Evolutionary conservation across 345 rosid species (phyloP).

Genomic region (Aurinia saxatilis): DNA sequence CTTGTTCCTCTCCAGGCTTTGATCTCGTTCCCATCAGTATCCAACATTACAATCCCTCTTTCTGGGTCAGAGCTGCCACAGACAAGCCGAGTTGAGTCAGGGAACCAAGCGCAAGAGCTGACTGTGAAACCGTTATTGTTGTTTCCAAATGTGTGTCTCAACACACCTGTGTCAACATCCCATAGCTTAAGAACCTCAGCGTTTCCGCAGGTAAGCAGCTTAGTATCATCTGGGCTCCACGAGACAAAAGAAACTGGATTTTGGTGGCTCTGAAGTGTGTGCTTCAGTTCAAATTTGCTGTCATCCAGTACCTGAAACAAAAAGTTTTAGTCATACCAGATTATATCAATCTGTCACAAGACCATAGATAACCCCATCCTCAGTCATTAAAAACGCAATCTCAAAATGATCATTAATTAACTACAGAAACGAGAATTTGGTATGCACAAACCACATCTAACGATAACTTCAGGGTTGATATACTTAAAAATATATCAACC

Average conservation of each 20-base stretch:
- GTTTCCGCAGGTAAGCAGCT: constrained; percentile 78
- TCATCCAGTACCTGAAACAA: constrained; percentile 59
- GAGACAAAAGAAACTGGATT: constrained; percentile 77
- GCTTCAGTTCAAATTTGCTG: constrained; percentile 43
- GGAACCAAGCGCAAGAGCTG: constrained; percentile 97
- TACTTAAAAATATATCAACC: too few relatives aligned
- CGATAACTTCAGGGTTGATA: too few relatives aligned
- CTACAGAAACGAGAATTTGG: neutral
- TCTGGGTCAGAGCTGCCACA: constrained; percentile 86
- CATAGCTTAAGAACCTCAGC: constrained; percentile 81
- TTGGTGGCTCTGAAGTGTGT: constrained; percentile 59
- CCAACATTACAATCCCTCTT: constrained; percentile 86
- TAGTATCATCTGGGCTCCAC: constrained; percentile 84
- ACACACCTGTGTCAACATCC: constrained; percentile 86
- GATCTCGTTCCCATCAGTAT: constrained; percentile 73
- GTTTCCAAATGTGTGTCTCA: constrained; percentile 84
- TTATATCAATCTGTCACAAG: neutral
- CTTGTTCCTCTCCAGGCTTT: constrained; percentile 77
- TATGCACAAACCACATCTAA: too few relatives aligned
- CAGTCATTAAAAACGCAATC: neutral
- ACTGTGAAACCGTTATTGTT: constrained; percentile 57
- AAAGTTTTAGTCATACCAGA: constrained; percentile 1
- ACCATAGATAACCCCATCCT: neutral
- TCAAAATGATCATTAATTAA: neutral
- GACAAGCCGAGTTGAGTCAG: constrained; percentile 76